Base-by-base conservation (phyloP, 352 stramenopile species). In the Phytophthora hybrid region DNA sequence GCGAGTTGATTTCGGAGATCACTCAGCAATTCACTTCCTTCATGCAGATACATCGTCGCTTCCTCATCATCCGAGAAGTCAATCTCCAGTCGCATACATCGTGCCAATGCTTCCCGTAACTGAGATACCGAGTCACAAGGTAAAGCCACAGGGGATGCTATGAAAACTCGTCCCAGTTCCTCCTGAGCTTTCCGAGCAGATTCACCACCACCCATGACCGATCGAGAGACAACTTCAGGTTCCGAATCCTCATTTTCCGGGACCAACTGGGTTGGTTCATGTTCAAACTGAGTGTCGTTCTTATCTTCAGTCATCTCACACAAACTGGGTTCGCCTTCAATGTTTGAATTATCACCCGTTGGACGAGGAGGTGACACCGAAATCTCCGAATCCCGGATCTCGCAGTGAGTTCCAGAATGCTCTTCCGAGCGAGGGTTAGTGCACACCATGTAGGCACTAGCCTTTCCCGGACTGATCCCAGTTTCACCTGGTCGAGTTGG, bases 1-100 rank as follows among this genome's bases (percentile, higher is more conserved):
- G 59, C 59, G 16, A 66, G 47, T 10, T 59, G 47, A 10, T 53
- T 19, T 39, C 59, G 47, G 32, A 66, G 59, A 49, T 59, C 21
- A 16, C 10, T 58, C 8, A 66, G 47, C 32, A 66, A 29, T 29
- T 66, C 59, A 39, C 47, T 52, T 7, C 59, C 59, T 34, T 66
- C 59, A 37, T 59, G 59, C 3, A 59, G 18, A 19, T 58, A 66
- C 16, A 64, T 46, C 0, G 21, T 52, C 5, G 58, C 39, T 31
- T 64, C 58, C 10, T 56, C 39, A 47, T 64, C 19, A 16, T 55
- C 58, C 3, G 58, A 41, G 34, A 41, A 41, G 10, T 55, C 44
- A 13, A 56, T 46, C 9, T 52, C n/a, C 29, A 58, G 9, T 21
- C 53, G 53, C 26, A 59, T 46, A 59, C 29, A 59, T 2, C 29